These are phyloP conservation scores for Boletales sp. DNA, from an alignment of 768 basidiomycete genomes.

Conservation along the genomic window DNA sequence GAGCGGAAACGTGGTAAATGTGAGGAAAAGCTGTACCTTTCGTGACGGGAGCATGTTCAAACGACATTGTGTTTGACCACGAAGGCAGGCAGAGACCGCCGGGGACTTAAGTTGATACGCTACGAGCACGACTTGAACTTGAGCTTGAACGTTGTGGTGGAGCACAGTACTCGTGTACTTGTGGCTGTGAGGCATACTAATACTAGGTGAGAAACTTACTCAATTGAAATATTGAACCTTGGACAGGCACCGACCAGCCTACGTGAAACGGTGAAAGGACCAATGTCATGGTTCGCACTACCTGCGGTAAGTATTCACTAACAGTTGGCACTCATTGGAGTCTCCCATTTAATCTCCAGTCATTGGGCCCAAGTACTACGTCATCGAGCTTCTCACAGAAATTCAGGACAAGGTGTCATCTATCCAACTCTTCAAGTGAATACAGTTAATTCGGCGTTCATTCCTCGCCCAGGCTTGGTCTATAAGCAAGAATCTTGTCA, in stretches of 20 bases:
- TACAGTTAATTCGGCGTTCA: not conserved
- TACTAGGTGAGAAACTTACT: too few relatives aligned
- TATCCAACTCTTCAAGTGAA: not conserved
- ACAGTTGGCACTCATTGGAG: not conserved
- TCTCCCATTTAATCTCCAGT: not conserved
- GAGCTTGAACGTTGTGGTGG: too few relatives aligned
- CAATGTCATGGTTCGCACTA: too few relatives aligned
- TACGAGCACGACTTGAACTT: too few relatives aligned
- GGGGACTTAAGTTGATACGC: too few relatives aligned
- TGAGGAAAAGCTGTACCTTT: constrained; percentile 53
- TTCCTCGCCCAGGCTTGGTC: not conserved
- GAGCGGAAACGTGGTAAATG: constrained; percentile 1
- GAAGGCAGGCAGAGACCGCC: too few relatives aligned
- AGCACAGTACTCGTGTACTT: too few relatives aligned
- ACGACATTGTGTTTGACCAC: constrained; percentile 51
- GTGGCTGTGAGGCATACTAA: too few relatives aligned
- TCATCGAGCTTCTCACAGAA: not conserved
- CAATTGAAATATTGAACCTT: too few relatives aligned
- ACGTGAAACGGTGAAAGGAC: too few relatives aligned
- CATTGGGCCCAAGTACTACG: not conserved
- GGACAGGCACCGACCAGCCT: too few relatives aligned
- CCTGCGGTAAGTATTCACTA: not conserved
- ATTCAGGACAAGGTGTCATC: not conserved
- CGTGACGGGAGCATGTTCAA: constrained; percentile 79
- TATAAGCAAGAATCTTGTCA: not conserved